Base-by-base conservation (phyloP, 371 early-diverging fungal species). In the Saksenaea oblongispora region DNA sequence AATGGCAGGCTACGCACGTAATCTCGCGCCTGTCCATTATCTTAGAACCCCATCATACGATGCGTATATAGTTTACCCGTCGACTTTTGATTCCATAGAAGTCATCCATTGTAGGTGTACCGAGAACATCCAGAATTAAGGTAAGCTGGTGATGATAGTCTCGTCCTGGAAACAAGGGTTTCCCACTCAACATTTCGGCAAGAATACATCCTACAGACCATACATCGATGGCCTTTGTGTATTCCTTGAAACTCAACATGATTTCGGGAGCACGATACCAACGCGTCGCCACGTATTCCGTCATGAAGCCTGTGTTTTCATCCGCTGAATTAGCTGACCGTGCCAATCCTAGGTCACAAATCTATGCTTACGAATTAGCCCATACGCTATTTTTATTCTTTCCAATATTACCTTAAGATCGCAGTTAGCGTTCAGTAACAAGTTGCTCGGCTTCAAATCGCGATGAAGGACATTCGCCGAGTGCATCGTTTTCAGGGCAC, bases 261-360 rank as follows among this genome's bases (percentile, higher is more conserved):
- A 99, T 93, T 73, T 99, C 99, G 34, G 99, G 99, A 28, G 99
- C 93, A 66, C 99, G 90, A 78, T 99, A 99, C 98, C 99, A 99
- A 65, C 98, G 86, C 14, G 99, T 99, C 9, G 98, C 95, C 18
- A 98, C 99, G 74, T 97, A 97, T 79, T 96, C 95, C 42, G 96
- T 96, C 95, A 97, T 93, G 69, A 96, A 96, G 13, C 95, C 95
- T 63, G 89, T 88, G 72, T 91, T 91, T 59, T 94, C 97, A 61
- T 90, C 91, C 11, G 87, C 86, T 54, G 94, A 94, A 54, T 93
- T 93, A 58, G 93, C 89, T 2, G 95, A 95, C 64, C 97, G 87
- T 3, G 97, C 96, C 42, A 97, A 83, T 15, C 97, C 97, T 79
- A 97, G 91, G 77, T 97, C 97, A 78, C 95, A 95, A 70, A 96